Conservation (phyloP, 345 rosid genomes). For the Populus simonii region DNA sequence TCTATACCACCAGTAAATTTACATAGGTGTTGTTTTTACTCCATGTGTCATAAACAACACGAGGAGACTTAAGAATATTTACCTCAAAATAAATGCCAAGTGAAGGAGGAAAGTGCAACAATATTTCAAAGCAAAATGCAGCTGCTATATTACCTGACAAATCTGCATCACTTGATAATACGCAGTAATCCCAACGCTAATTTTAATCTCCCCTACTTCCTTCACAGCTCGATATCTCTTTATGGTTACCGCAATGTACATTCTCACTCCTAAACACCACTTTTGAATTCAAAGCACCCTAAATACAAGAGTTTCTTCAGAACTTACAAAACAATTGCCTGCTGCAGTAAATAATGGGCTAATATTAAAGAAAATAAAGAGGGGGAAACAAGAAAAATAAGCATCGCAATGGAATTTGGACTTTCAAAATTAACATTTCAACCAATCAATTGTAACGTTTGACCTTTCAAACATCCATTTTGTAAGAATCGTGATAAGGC, state of each 20-base stretch:
- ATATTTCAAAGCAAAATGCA: neutral
- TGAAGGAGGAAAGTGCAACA: neutral
- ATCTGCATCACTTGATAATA: slow-evolving; percentile 75
- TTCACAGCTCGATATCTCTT: slow-evolving; percentile 73
- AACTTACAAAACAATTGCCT: slow-evolving; percentile 34
- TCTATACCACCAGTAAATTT: too few species aligned
- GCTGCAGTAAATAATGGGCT: slow-evolving; percentile 12
- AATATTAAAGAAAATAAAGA: neutral
- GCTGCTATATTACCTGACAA: slow-evolving; percentile 62
- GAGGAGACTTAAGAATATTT: too few species aligned
- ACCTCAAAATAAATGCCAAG: too few species aligned
- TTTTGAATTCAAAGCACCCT: slow-evolving; percentile 15
- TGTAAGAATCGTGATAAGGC: neutral
- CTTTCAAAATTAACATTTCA: too few species aligned
- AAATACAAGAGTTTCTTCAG: slow-evolving; percentile 20
- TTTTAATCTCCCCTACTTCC: slow-evolving; percentile 74
- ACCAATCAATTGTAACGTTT: too few species aligned
- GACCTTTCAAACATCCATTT: neutral
- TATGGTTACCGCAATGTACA: slow-evolving; percentile 66
- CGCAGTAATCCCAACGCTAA: slow-evolving; percentile 65
- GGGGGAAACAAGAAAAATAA: neutral
- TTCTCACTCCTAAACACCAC: slow-evolving; percentile 56
- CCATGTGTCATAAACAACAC: too few species aligned
- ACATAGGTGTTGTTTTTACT: too few species aligned
- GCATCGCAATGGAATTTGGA: neutral